These are phyloP conservation scores for Usnea hakonensis DNA, from an alignment of 495 filamentous ascomycete species.

Conservation along the genomic window DNA sequence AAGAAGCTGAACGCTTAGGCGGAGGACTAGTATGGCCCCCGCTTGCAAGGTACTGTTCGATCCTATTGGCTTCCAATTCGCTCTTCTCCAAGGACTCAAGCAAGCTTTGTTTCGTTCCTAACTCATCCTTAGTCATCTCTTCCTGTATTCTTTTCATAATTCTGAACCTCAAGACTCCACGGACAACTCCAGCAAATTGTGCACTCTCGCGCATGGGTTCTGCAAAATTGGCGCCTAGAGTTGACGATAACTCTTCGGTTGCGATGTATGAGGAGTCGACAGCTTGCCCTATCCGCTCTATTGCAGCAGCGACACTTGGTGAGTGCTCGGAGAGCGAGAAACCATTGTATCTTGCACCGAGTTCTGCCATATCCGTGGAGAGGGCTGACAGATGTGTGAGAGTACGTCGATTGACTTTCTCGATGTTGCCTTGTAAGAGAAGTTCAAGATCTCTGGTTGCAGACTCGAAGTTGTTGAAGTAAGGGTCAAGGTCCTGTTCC, in stretches of 20 bases:
- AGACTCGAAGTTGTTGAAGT: conserved; percentile 85
- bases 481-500: conserved; percentile 89
- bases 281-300: conserved; percentile 89
- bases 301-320: conserved; percentile 79
- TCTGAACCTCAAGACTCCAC: conserved; percentile 76
- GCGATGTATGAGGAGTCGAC: conserved; percentile 94
- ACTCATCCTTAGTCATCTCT: conserved; percentile 90
- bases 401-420: conserved; percentile 89
- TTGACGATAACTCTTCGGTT: conserved; percentile 79
- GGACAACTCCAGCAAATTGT: conserved; percentile 91
- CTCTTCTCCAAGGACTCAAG: conserved; percentile 80
- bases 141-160: conserved; percentile 91
- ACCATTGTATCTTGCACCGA: conserved; percentile 92
- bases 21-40: conserved; percentile 50
- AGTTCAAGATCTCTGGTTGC: conserved; percentile 81
- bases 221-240: conserved; percentile 80
- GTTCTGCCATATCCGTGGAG: conserved; percentile 81
- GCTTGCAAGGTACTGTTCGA: conserved; percentile 78
- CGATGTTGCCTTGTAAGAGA: conserved; percentile 82
- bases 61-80: conserved; percentile 82
- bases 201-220: conserved; percentile 96
- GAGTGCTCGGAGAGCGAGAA: conserved; percentile 91
- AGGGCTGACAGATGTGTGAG: conserved; percentile 72
- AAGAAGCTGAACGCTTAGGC: conserved; percentile 59
- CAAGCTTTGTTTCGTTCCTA: conserved; percentile 69